These are phyloP conservation scores for Colletotrichum sp. DNA, from an alignment of 2,329 filamentous ascomycete genomes.

Conservation along the genomic window DNA sequence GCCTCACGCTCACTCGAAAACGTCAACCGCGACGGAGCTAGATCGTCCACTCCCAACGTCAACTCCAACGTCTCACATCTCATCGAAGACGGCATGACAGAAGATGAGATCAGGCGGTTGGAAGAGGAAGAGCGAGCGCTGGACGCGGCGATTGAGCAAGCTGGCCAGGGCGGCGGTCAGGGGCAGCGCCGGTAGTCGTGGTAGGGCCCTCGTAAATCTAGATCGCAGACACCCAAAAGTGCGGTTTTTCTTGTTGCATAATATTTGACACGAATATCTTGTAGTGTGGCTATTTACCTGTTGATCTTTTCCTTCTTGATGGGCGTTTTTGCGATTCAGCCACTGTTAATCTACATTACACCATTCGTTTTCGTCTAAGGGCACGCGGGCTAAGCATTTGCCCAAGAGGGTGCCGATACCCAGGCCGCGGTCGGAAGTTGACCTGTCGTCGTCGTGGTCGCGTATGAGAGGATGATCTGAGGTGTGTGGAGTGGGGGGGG, in stretches of 20 bases:
- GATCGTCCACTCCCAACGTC: slow-evolving; percentile 23
- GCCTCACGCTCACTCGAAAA: slow-evolving; percentile 1
- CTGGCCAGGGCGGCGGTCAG: slow-evolving; percentile 26
- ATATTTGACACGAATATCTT: background rate
- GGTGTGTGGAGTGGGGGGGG: background rate
- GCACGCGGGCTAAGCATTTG: background rate
- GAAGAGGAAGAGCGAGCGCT: slow-evolving; percentile 64
- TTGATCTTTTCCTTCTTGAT: background rate
- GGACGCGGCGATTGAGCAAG: slow-evolving; percentile 60
- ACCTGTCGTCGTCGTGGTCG: background rate
- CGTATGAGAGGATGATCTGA: background rate
- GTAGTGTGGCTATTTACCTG: background rate
- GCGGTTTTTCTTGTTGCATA: background rate
- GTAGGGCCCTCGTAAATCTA: background rate
- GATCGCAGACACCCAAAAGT: background rate
- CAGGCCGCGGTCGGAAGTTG: background rate
- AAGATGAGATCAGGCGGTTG: slow-evolving; percentile 57
- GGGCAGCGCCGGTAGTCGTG: background rate
- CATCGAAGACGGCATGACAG: slow-evolving; percentile 66
- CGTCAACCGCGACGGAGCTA: background rate
- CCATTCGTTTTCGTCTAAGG: background rate
- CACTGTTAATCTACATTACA: background rate
- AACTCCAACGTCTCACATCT: slow-evolving; percentile 52
- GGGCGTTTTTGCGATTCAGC: background rate
- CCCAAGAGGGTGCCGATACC: background rate